phyloP scores from a whole-genome alignment of 2,329 filamentous ascomycete genomes.

The Penicillium concentricum region DNA sequence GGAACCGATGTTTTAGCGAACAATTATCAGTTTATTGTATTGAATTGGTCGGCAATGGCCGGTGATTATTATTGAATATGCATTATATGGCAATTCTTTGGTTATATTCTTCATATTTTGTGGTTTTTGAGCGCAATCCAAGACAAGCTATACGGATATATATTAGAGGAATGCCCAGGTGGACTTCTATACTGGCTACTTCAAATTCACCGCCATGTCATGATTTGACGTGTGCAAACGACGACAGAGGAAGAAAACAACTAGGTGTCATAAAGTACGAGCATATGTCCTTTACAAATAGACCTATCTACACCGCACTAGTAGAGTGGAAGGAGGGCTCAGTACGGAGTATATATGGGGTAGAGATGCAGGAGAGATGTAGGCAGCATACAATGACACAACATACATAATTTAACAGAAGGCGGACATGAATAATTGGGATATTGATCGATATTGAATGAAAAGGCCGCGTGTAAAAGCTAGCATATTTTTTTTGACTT shows the following conservation, averaged over 20 bases:
- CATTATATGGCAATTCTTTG: not conserved
- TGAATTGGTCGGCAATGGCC: too few species aligned
- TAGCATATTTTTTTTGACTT: slow-evolving; percentile 20
- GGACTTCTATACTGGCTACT: not conserved
- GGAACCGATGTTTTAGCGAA: not conserved
- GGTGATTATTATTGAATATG: not conserved
- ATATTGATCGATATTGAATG: not conserved
- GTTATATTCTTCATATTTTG: not conserved
- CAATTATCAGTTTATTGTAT: not conserved
- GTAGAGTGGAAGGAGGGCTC: not conserved
- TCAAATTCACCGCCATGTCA: not conserved
- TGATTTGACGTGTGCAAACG: not conserved
- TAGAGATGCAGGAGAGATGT: not conserved
- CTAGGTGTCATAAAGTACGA: not conserved
- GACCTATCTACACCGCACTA: not conserved
- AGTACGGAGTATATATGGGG: not conserved
- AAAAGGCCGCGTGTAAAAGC: slow-evolving; percentile 9
- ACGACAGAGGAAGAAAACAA: accelerated
- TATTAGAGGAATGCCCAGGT: not conserved
- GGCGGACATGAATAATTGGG: not conserved
- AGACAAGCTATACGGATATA: not conserved
- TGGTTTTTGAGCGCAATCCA: not conserved
- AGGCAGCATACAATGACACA: not conserved
- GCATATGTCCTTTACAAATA: not conserved
- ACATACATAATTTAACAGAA: not conserved